These are phyloP conservation scores for Dichotomopilus funicola DNA, from an alignment of 2,329 filamentous ascomycete genomes.

Conservation along the genomic window DNA sequence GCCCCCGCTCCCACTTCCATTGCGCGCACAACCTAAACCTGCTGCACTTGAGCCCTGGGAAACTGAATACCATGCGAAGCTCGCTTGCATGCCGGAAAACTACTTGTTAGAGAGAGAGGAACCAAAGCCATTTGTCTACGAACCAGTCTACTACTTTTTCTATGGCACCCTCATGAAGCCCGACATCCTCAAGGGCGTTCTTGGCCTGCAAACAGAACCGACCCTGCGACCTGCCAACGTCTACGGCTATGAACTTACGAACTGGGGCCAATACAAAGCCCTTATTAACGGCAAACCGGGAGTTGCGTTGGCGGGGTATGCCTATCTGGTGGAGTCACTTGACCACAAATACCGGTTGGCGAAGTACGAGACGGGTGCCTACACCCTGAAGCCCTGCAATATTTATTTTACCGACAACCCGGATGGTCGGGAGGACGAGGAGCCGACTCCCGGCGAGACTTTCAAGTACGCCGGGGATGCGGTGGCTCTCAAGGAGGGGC, in stretches of 20 bases:
- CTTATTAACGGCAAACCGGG: constrained; percentile 3
- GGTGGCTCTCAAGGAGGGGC: constrained; percentile 1
- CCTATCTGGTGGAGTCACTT: not conserved
- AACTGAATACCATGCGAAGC: not conserved
- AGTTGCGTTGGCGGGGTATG: not conserved
- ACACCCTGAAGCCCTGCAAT: not conserved
- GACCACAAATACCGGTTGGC: constrained; percentile 7
- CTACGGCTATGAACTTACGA: constrained; percentile 5
- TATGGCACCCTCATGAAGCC: constrained; percentile 10
- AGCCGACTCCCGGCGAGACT: not conserved
- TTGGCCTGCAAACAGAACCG: not conserved
- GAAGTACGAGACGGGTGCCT: constrained; percentile 11
- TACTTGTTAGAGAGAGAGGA: not conserved
- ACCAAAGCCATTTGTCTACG: not conserved
- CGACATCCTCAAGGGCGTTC: constrained; percentile 1
- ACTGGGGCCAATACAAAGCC: constrained; percentile 9
- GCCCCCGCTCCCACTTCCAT: no score
- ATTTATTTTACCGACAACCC: constrained; percentile 4
- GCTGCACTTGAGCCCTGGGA: no score
- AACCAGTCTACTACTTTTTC: constrained; percentile 7
- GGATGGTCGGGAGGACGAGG: not conserved
- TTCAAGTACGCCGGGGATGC: constrained; percentile 11
- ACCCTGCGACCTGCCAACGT: constrained; percentile 1
- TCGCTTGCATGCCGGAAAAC: not conserved
- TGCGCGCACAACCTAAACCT: no score